Evolutionary conservation across 208 protist species (phyloP).

Genomic region (Leishmania tropica): DNA sequence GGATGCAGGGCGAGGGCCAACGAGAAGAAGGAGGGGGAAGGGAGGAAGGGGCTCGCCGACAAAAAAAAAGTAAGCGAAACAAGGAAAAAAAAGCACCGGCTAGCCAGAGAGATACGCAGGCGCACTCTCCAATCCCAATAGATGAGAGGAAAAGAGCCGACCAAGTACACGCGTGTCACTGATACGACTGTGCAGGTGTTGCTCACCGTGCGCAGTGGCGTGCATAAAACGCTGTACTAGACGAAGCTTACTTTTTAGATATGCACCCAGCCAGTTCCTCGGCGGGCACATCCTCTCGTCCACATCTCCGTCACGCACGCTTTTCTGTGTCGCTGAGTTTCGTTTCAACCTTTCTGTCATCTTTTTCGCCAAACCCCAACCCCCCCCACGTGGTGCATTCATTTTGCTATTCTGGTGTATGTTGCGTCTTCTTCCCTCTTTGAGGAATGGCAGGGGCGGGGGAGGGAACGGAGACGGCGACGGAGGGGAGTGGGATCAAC

Average conservation of each 20-base stretch:
- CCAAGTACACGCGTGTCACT: background rate
- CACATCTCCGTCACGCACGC: background rate
- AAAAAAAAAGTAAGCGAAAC: background rate
- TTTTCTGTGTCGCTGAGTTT: background rate
- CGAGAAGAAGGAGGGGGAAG: too few species aligned
- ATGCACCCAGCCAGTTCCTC: background rate
- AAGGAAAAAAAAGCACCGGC: background rate
- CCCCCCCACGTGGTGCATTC: background rate
- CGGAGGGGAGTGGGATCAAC: background rate
- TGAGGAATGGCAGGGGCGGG: background rate
- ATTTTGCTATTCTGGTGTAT: background rate
- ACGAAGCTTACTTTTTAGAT: background rate
- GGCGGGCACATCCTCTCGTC: background rate
- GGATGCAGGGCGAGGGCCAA: background rate
- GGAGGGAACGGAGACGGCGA: background rate
- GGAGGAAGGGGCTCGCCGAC: background rate
- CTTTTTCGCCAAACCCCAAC: background rate
- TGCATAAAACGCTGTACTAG: background rate
- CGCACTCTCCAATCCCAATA: background rate
- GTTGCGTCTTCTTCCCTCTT: background rate
- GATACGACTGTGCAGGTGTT: background rate
- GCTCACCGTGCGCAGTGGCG: background rate
- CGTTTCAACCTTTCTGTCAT: background rate
- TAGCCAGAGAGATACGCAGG: background rate
- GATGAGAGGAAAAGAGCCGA: background rate